phyloP scores from a whole-genome alignment of 2,329 filamentous ascomycete species.

The Lachnum nothofagi region DNA sequence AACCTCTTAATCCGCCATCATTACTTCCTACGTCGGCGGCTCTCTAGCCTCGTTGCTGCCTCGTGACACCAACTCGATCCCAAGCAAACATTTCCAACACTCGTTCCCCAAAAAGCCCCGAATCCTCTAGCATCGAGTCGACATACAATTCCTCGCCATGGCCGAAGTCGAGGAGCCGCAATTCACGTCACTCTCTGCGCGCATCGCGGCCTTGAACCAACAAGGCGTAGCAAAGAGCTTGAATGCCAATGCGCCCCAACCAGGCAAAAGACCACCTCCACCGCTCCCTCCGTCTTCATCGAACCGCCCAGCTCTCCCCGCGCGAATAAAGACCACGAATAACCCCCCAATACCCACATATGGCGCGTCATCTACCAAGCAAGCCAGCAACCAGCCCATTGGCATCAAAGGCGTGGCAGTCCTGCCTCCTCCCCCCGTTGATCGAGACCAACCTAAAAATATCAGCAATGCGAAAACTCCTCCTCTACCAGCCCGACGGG shows the following conservation, averaged over 20 bases:
- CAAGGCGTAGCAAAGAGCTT: slow-evolving; percentile 22
- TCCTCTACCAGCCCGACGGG: slow-evolving; percentile 24
- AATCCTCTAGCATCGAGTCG: background rate
- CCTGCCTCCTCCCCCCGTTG: slow-evolving; percentile 29
- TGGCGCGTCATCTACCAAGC: slow-evolving; percentile 24
- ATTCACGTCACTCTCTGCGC: slow-evolving; percentile 55
- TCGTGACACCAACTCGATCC: background rate
- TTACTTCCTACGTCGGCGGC: no score
- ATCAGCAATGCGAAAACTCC: slow-evolving; percentile 18
- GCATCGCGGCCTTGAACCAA: slow-evolving; percentile 58
- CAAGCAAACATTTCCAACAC: background rate
- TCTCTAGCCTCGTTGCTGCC: no score
- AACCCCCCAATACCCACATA: slow-evolving; percentile 32
- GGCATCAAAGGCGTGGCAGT: slow-evolving; percentile 18
- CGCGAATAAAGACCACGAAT: slow-evolving; percentile 36
- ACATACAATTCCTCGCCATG: slow-evolving; percentile 38
- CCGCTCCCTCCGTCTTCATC: slow-evolving; percentile 36
- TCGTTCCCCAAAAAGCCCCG: background rate
- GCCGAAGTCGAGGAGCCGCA: slow-evolving; percentile 57
- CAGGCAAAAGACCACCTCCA: slow-evolving; percentile 53
- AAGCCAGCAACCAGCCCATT: slow-evolving; percentile 26
- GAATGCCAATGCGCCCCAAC: slow-evolving; percentile 12
- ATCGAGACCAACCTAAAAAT: slow-evolving; percentile 22
- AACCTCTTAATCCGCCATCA: no score
- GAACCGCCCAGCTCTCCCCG: slow-evolving; percentile 37